Evolutionary conservation across 1,139 yeast genomes (phyloP), one percentile per base, ranked within the genome.

Genomic region (Geotrichum reessii): DNA sequence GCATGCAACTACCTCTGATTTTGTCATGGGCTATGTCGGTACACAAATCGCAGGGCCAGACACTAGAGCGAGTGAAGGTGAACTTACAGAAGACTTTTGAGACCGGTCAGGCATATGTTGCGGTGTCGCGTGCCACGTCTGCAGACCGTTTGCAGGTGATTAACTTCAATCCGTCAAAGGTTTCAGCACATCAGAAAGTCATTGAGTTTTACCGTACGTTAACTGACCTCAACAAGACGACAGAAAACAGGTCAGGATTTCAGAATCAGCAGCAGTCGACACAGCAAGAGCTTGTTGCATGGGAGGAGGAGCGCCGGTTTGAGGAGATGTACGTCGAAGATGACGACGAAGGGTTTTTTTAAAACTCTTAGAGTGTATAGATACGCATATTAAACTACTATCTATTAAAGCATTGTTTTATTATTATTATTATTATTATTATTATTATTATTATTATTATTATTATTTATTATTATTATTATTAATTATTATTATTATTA

Each of bases 31-130:
- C 97, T 0, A 73, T 90, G 66, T 88, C 96, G 0, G 90, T 90
- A 57, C 97, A 90, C 71, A 90, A 90, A 68, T 85, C 96, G 0
- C 97, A 90, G 72, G 97, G 97, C 1, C 97, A 90, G 73, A 88
- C 97, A 0, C 78, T 90, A 55, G 85, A 82, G 47, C 73, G 95
- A 59, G 84, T 90, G n/a, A 79, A 82, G 63, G 93, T 90, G 4
- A 95, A 90, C 67, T 74, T 90, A 58, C 75, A 79, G 33, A 80
- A 79, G 64, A 81, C 85, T 33, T 90, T 90, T 68, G 97, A 89
- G 69, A 85, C 82, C 54, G 96, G 96, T 14, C 96, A 89, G 67
- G 93, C 87, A 2, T 89, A 89, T 67, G 97, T 91, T 22, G 97
- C 99, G 0, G 76, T 92, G 44, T 88, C 96, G 46, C 81, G 99